phyloP scores from a whole-genome alignment of 2,329 filamentous ascomycete genomes.

The Monilinia vaccinii-corymbosi region DNA sequence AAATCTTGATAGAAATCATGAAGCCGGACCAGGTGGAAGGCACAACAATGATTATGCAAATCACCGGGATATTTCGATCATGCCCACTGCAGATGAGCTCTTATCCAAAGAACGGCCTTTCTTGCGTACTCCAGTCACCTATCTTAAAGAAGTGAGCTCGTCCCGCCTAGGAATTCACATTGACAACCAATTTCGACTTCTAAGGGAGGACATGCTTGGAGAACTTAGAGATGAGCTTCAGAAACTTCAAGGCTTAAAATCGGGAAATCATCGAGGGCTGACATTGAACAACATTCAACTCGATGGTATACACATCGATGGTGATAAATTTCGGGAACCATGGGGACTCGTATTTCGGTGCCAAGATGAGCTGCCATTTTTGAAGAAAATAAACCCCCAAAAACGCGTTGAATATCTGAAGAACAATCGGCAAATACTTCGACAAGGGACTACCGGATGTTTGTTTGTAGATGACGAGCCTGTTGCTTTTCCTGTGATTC shows the following conservation, averaged over 20 bases:
- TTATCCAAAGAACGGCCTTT: conserved; percentile 43
- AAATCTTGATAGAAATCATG: conserved; percentile 6
- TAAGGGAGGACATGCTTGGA: conserved; percentile 61
- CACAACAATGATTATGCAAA: conserved; percentile 65
- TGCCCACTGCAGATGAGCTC: conserved; percentile 59
- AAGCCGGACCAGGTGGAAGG: conserved; percentile 47
- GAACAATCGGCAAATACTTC: conserved; percentile 42
- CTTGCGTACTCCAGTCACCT: conserved; percentile 40
- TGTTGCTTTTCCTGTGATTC: conserved; percentile 50
- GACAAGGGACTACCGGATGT: conserved; percentile 53
- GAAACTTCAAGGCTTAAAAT: conserved; percentile 39
- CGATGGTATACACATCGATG: conserved; percentile 15
- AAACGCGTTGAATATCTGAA: conserved; percentile 38
- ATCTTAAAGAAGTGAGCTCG: conserved; percentile 34
- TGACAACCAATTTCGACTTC: conserved; percentile 63
- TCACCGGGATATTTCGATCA: conserved; percentile 51
- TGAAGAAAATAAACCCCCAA: conserved; percentile 27
- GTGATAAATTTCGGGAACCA: conserved; percentile 23
- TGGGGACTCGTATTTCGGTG: conserved; percentile 36
- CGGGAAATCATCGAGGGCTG: conserved; percentile 32
- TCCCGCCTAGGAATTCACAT: conserved; percentile 42
- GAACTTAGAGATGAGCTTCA: conserved; percentile 56
- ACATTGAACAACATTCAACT: conserved; percentile 28
- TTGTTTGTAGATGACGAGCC: conserved; percentile 43
- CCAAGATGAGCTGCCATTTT: conserved; percentile 35